Base-by-base conservation (phyloP, 2,329 filamentous ascomycete species). In the Lasiodiplodia hormozganensis region DNA sequence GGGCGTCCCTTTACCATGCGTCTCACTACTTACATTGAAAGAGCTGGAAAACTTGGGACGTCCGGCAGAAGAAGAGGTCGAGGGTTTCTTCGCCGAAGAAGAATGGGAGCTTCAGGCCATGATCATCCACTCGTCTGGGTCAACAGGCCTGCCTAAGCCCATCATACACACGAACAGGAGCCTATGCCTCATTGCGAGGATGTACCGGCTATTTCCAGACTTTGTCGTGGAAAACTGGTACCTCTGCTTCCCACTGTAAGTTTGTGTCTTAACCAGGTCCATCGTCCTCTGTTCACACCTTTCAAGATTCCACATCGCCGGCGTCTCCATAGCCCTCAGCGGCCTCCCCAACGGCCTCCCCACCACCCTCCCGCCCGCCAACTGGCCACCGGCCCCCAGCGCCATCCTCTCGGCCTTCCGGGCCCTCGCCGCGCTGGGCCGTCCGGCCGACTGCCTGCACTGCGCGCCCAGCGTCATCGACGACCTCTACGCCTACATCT, bases 131-230 rank as follows among this genome's bases (percentile, higher is more conserved):
- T 84, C 83, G 2, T 82, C 80, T 28, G 88, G 88, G 7, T 88
- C 85, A 0, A 89, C 89, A 0, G 88, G 88, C 0, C 79, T 90
- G 0, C 88, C 88, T 0, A 90, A 90, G 70, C 87, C 88, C 0
- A 89, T 90, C 56, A 67, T 67, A 16, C 54, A 68, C 16, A 68
- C 56, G 2, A 62, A 68, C 18, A 36, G 76, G 47, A 77, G 76
- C 67, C 74, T 77, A 70, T 77, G 77, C 73, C 72, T 75, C 16
- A 77, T 77, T 70, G 75, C 76, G 38, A 70, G 75, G 43, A 77
- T 77, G 75, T 76, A 77, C 68, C 73, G 76, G 36, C 69, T 77
- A 16, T 76, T 76, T 62, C 76, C 74, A 51, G 72, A 75, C n/a
- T 76, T 76, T 53, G 68, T 72, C 28, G 67, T 76, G 21, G 71